Percentiles rank a stretch among this genome's conserved stretches.
Evolutionary conservation across 495 filamentous ascomycete genomes (phyloP).

Genomic region (Xylaria cubensis): DNA sequence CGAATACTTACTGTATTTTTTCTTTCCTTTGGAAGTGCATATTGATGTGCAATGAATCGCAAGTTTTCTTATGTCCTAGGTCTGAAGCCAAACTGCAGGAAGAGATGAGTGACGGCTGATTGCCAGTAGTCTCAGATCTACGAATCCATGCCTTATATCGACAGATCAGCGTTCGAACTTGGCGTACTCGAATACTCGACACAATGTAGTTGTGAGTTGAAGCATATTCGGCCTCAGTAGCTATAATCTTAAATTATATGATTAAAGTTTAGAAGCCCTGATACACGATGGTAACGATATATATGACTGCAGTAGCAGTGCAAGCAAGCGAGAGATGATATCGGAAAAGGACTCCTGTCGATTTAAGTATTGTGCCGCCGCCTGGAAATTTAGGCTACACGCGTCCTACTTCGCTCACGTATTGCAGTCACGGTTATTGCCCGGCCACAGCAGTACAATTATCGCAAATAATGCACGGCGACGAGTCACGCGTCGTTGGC

Average conservation of each 20-base stretch:
- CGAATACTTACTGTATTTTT: too few relatives aligned
- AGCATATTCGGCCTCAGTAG: background rate
- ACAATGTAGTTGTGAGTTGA: background rate
- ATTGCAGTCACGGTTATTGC: background rate
- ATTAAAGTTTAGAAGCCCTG: background rate
- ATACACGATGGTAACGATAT: background rate
- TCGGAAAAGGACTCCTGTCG: background rate
- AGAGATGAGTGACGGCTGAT: background rate
- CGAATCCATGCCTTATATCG: background rate
- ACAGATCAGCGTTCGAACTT: background rate
- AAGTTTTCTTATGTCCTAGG: background rate
- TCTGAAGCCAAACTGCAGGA: background rate
- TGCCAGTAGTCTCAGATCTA: background rate
- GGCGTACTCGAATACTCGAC: background rate
- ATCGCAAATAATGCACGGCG: background rate
- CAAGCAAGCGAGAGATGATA: background rate
- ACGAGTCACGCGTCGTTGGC: constrained; percentile 11
- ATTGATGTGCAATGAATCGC: background rate
- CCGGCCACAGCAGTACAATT: background rate
- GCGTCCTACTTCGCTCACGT: constrained; percentile 1
- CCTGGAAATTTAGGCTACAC: background rate
- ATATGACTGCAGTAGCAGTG: background rate
- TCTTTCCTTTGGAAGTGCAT: background rate
- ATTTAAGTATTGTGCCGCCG: constrained; percentile 3
- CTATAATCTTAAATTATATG: background rate